A percentile compares a stretch with the other conserved stretches of the same genome.
phyloP scores from a whole-genome alignment of 371 early-diverging fungal species.

The Mortierella sp. region DNA sequence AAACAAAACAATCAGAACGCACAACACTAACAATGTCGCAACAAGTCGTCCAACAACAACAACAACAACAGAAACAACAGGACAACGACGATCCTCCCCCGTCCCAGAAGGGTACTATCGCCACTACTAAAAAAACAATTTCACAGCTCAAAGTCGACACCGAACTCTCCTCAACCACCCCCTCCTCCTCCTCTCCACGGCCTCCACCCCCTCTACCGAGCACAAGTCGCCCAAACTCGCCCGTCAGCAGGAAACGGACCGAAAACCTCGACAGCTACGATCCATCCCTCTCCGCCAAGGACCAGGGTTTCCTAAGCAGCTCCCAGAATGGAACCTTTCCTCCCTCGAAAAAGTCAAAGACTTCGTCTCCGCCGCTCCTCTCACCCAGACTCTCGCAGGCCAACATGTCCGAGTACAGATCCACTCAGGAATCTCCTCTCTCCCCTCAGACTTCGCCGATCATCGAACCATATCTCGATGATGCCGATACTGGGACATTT shows the following conservation, averaged over 20 bases:
- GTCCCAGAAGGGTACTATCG: not conserved
- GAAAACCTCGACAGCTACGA: slow-evolving; percentile 3
- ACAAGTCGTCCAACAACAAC: not conserved
- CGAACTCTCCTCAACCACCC: not conserved
- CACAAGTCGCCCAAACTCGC: not conserved
- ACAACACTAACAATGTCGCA: not conserved
- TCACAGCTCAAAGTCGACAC: not conserved
- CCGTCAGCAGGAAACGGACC: not conserved
- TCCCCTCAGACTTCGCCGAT: slow-evolving; percentile 45
- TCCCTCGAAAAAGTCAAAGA: slow-evolving; percentile 47
- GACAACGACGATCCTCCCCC: not conserved
- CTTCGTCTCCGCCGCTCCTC: slow-evolving; percentile 21
- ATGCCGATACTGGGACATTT: slow-evolving; percentile 2
- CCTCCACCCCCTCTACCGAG: not conserved
- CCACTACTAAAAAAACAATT: not conserved
- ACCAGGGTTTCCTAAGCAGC: not conserved
- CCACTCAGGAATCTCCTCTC: slow-evolving; percentile 31
- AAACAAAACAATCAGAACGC: not conserved
- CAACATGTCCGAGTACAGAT: slow-evolving; percentile 41
- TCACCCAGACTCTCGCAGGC: slow-evolving; percentile 18
- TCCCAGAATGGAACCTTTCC: slow-evolving; percentile 23
- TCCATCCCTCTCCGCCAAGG: not conserved
- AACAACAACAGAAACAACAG: not conserved
- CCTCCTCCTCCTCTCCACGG: not conserved
- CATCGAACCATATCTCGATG: slow-evolving; percentile 20